These are phyloP conservation scores for Stephanodiscus minutulus DNA, from an alignment of 108 stramenopile genomes.

Conservation along the genomic window DNA sequence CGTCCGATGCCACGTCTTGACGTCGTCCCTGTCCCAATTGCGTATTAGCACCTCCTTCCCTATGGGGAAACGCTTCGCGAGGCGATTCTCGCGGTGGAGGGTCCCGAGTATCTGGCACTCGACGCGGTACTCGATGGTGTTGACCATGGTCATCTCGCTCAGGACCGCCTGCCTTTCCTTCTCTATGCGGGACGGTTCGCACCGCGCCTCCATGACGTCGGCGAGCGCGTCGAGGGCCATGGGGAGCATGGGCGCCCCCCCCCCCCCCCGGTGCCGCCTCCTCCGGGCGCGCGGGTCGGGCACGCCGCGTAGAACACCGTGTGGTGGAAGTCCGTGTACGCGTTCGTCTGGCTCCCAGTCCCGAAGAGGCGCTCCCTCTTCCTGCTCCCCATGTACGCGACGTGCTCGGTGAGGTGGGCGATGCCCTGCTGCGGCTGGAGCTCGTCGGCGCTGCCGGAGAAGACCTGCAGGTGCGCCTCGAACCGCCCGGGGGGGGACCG, in stretches of 20 bases:
- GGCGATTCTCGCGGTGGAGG: constrained; percentile 94
- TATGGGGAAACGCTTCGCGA: constrained; percentile 97
- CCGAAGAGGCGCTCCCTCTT: constrained; percentile 96
- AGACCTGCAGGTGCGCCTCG: constrained; percentile 96
- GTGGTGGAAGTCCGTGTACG: constrained; percentile 99
- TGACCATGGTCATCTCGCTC: constrained; percentile 97
- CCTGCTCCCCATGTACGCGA: constrained; percentile 97
- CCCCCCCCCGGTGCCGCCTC: not conserved
- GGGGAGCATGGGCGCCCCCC: constrained; percentile 83
- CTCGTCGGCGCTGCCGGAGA: constrained; percentile 91
- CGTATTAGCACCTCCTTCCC: constrained; percentile 95
- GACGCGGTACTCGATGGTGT: constrained; percentile 96
- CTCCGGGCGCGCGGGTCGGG: constrained; percentile 73
- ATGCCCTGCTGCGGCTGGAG: constrained; percentile 95
- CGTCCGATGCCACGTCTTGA: constrained; percentile 93
- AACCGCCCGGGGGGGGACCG: constrained; percentile 91
- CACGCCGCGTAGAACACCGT: constrained; percentile 98
- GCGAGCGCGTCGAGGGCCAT: constrained; percentile 95
- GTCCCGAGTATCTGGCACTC: constrained; percentile 96
- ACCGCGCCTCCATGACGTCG: constrained; percentile 96
- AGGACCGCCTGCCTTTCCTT: constrained; percentile 96
- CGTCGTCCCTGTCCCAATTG: constrained; percentile 89
- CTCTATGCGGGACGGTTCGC: constrained; percentile 90
- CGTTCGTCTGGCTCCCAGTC: constrained; percentile 95
- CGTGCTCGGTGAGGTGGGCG: constrained; percentile 97